Conservation (phyloP, 805 yeast genomes). For the Kazachstania psychrophila region DNA sequence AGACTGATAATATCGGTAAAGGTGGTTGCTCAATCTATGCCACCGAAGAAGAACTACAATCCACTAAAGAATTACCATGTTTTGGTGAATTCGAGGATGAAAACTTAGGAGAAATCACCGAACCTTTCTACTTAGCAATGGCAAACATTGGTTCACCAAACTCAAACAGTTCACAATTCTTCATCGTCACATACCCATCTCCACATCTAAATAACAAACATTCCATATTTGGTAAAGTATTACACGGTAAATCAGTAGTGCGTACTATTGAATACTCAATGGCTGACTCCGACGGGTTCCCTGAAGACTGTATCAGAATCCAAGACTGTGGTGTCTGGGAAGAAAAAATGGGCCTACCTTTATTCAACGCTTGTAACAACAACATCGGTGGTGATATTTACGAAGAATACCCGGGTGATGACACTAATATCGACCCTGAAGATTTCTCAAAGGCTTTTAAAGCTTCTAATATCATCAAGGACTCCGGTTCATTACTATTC, state of each 20-base stretch:
- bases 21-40: constrained; percentile 42
- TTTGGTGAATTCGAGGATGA: constrained; percentile 47
- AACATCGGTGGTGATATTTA: constrained; percentile 57
- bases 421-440: constrained; percentile 47
- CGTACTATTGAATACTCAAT: constrained; percentile 51
- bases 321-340: constrained; percentile 57
- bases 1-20: constrained; percentile 28
- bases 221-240: constrained; percentile 66
- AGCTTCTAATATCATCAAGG: constrained; percentile 50
- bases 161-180: constrained; percentile 59
- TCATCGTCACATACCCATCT: constrained; percentile 57
- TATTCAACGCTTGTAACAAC: constrained; percentile 53
- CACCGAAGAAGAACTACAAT: constrained; percentile 14
- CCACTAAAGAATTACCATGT: constrained; percentile 16
- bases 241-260: constrained; percentile 58
- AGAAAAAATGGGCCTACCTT: constrained; percentile 43
- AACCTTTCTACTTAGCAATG: constrained; percentile 49
- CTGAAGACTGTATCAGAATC: constrained; percentile 38
- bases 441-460: constrained; percentile 42
- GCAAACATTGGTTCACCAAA: constrained; percentile 45
- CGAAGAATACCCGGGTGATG: constrained; percentile 76
- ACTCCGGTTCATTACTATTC: constrained; percentile 54
- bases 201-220: constrained; percentile 73
- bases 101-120: constrained; percentile 37
- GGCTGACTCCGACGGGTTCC: constrained; percentile 38